Conservation (phyloP, 257 asterid species). For the Vinca minor region DNA sequence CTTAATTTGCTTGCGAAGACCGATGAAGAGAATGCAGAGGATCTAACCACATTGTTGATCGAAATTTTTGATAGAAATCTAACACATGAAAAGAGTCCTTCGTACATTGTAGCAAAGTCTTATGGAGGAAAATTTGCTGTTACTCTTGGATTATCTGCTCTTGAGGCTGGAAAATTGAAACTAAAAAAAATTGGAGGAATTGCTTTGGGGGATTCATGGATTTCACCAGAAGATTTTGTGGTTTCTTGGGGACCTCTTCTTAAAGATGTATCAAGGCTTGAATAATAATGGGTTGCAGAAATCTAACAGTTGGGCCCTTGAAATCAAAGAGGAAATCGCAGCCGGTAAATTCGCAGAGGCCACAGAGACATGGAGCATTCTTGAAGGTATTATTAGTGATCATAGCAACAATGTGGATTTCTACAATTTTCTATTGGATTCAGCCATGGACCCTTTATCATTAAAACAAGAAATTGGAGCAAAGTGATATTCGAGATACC, state of each 20-base stretch:
- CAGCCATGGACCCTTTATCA: slow-evolving; percentile 59
- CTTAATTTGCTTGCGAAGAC: slow-evolving; percentile 50
- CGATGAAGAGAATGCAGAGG: slow-evolving; percentile 77
- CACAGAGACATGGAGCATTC: slow-evolving; percentile 52
- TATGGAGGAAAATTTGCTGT: slow-evolving; percentile 94
- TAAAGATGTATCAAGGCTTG: slow-evolving; percentile 80
- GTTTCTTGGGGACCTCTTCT: slow-evolving; percentile 98
- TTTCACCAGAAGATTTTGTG: slow-evolving; percentile 93
- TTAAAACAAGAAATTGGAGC: slow-evolving; percentile 30
- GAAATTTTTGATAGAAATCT: slow-evolving; percentile 49
- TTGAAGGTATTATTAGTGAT: slow-evolving; percentile 40
- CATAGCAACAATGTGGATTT: slow-evolving; percentile 72
- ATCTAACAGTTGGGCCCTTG: slow-evolving; percentile 62
- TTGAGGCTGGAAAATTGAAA: slow-evolving; percentile 54
- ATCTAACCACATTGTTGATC: slow-evolving; percentile 63
- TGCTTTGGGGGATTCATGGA: slow-evolving; percentile 89
- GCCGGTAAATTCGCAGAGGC: slow-evolving; percentile 53
- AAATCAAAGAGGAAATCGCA: slow-evolving; percentile 45
- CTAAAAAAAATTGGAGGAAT: slow-evolving; percentile 82
- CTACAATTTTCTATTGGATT: slow-evolving; percentile 79
- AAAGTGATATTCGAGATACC: slow-evolving; percentile 56
- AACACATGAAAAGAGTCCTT: slow-evolving; percentile 62
- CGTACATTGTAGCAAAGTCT: slow-evolving; percentile 83
- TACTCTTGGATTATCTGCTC: slow-evolving; percentile 75
- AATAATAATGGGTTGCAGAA: slow-evolving; percentile 45